Conservation (phyloP, 1,284 basidiomycete species). For the Malassezia restricta region DNA sequence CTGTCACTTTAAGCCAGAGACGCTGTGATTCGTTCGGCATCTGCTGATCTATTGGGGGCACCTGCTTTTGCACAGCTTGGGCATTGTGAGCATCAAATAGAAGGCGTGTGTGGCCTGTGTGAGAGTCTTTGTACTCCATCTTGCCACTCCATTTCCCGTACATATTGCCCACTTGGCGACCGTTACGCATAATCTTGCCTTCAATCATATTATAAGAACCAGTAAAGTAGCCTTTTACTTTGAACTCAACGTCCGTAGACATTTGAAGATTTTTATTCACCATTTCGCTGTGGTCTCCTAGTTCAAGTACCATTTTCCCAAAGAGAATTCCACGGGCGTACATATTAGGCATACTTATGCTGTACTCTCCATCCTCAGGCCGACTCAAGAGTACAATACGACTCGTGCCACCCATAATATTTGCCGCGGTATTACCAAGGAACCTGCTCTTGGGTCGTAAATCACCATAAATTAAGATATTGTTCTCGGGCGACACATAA, state of each 20-base stretch:
- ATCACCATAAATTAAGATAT: conserved; percentile 69
- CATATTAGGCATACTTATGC: conserved; percentile 45
- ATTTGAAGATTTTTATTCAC: conserved; percentile 67
- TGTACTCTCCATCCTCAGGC: conserved; percentile 39
- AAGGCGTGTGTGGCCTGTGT: conserved; percentile 60
- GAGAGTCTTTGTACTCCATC: conserved; percentile 71
- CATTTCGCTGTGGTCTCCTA: conserved; percentile 80
- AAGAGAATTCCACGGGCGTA: conserved; percentile 94
- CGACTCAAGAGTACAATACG: conserved; percentile 36
- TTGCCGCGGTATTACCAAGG: conserved; percentile 61
- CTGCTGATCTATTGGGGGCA: conserved; percentile 72
- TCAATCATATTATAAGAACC: conserved; percentile 85
- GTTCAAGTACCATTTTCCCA: conserved; percentile 93
- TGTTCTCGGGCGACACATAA: conserved; percentile 86
- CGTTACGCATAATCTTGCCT: conserved; percentile 64
- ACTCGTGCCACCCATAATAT: conserved; percentile 82
- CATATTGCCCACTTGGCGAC: conserved; percentile 69
- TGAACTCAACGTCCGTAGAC: conserved; percentile 82
- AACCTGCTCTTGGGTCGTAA: conserved; percentile 90
- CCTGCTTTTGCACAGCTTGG: conserved; percentile 66
- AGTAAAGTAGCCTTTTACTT: conserved; percentile 95
- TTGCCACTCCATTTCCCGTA: conserved; percentile 78
- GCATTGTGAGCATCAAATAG: conserved; percentile 71
- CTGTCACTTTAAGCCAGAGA: conserved; percentile 73
- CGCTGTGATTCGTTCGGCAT: conserved; percentile 71